phyloP scores from a whole-genome alignment of 768 basidiomycete genomes.

The Jaapia argillacea region DNA sequence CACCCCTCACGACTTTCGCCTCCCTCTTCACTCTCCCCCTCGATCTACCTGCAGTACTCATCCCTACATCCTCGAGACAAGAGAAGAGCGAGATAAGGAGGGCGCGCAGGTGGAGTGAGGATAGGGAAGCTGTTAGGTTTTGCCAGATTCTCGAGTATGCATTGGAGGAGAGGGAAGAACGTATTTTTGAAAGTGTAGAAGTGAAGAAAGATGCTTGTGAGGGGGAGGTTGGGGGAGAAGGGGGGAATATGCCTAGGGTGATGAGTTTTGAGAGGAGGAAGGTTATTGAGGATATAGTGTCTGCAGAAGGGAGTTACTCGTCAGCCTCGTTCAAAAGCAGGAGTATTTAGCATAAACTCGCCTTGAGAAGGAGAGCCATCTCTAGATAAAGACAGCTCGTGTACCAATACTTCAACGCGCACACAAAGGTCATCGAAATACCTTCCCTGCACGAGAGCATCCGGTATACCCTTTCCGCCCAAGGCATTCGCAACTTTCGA shows the following conservation, averaged over 20 bases:
- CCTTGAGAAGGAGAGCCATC: too few relatives aligned
- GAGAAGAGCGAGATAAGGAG: not conserved
- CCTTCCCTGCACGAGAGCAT: constrained; percentile 38
- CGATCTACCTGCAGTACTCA: constrained; percentile 6
- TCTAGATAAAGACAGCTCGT: too few relatives aligned
- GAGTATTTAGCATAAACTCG: too few relatives aligned
- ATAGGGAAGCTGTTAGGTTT: constrained; percentile 48
- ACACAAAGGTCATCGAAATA: constrained; percentile 47
- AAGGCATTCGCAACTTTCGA: constrained; percentile 70
- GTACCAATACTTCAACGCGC: constrained; percentile 32
- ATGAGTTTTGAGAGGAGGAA: constrained; percentile 60
- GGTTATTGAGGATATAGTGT: constrained; percentile 30
- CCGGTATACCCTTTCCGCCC: constrained; percentile 29
- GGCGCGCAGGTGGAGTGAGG: constrained; percentile 14
- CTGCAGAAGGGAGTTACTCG: constrained; percentile 21
- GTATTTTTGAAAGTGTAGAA: constrained; percentile 38
- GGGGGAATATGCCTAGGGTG: constrained; percentile 56
- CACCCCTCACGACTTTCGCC: constrained; percentile 34
- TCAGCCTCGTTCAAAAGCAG: too few relatives aligned
- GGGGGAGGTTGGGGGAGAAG: constrained; percentile 34
- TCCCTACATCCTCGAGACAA: too few relatives aligned
- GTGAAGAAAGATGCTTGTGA: constrained; percentile 68
- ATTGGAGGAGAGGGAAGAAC: constrained; percentile 22
- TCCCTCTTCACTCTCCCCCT: constrained; percentile 43
- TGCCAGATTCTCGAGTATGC: constrained; percentile 49